phyloP scores from a whole-genome alignment of 352 stramenopile species.

The Phytophthora europaea region DNA sequence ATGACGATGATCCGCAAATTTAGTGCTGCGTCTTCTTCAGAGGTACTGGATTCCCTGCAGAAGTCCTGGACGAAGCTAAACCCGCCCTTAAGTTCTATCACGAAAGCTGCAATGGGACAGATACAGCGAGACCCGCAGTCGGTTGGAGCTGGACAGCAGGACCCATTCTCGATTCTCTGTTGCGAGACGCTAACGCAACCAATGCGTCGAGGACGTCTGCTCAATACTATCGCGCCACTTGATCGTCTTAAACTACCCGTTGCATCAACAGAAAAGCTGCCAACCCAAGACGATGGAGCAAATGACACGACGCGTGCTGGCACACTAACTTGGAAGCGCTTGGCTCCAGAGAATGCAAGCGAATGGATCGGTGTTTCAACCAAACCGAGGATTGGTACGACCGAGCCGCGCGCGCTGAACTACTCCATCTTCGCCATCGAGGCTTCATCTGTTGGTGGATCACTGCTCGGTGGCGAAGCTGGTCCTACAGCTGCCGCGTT shows the following conservation, averaged over 20 bases:
- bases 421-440: constrained; percentile 56
- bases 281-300: constrained; percentile 16
- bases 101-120: constrained; percentile 38
- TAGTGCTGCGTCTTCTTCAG: constrained; percentile 18
- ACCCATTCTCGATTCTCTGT: constrained; percentile 76
- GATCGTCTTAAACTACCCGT: constrained; percentile 49
- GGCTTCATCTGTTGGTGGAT: constrained; percentile 18
- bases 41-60: constrained; percentile 50
- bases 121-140: constrained; percentile 6
- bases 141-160: constrained; percentile 40
- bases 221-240: constrained; percentile 58
- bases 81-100: constrained; percentile 52
- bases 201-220: constrained; percentile 75
- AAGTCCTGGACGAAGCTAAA: constrained; percentile 72
- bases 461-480: constrained; percentile 13
- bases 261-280: constrained; percentile 17
- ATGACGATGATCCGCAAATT: constrained; percentile 56
- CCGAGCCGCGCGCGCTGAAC: constrained; percentile 67
- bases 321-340: constrained; percentile 72
- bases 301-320: constrained; percentile 40
- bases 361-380: constrained; percentile 62
- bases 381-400: constrained; percentile 54
- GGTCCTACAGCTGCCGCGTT: constrained; percentile 6
- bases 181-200: constrained; percentile 65
- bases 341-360: constrained; percentile 74